These are phyloP conservation scores for Aaosphaeria pasadenensis DNA, from an alignment of 2,329 filamentous ascomycete genomes.

Conservation along the genomic window DNA sequence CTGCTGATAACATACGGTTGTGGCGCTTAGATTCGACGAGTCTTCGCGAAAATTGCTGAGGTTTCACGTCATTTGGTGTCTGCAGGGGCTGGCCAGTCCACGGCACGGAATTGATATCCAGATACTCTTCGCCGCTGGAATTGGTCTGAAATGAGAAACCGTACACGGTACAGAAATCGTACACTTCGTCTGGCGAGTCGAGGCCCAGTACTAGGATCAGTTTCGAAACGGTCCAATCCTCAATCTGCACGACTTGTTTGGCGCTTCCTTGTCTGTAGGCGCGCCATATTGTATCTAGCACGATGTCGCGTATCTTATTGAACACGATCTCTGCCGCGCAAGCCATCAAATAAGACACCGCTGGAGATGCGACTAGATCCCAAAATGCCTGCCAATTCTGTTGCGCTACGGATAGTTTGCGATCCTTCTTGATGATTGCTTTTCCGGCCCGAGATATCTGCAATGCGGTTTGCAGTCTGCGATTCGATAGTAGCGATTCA, in stretches of 20 bases:
- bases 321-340: constrained; percentile 65
- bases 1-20: constrained; percentile 52
- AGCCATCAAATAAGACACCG: constrained; percentile 60
- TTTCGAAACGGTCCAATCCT: constrained; percentile 56
- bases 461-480: constrained; percentile 55
- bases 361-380: constrained; percentile 52
- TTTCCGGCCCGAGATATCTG: constrained; percentile 57
- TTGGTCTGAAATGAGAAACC: constrained; percentile 50
- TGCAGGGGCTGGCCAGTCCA: constrained; percentile 18
- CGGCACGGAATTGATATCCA: constrained; percentile 52
- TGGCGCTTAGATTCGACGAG: constrained; percentile 59
- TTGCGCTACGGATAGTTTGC: constrained; percentile 55
- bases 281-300: constrained; percentile 55
- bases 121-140: constrained; percentile 45
- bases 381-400: constrained; percentile 60
- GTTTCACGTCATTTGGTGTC: constrained; percentile 27
- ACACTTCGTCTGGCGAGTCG: constrained; percentile 53
- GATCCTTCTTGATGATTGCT: constrained; percentile 38
- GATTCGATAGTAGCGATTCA: constrained; percentile 47
- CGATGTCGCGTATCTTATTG: constrained; percentile 55
- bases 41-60: constrained; percentile 52
- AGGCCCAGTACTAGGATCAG: constrained; percentile 54
- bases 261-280: constrained; percentile 53
- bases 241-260: constrained; percentile 39
- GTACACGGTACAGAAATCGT: constrained; percentile 53